These are phyloP conservation scores for Boletus subparvulus DNA, from an alignment of 768 basidiomycete species.

Conservation along the genomic window DNA sequence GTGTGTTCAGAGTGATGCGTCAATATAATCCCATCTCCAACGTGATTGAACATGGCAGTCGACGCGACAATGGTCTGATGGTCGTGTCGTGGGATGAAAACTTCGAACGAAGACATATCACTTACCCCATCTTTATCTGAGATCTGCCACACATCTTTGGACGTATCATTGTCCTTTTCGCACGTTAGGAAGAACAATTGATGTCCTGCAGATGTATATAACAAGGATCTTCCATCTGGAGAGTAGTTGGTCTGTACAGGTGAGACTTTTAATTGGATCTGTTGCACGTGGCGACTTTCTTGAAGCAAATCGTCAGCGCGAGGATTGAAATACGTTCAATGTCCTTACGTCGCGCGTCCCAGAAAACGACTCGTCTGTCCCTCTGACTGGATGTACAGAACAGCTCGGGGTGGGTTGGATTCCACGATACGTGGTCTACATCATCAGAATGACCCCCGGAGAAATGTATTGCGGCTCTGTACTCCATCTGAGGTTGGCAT, in stretches of 20 bases:
- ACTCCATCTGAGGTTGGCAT: slow-evolving; percentile 56
- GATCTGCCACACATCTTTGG: slow-evolving; percentile 51
- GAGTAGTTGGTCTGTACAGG: slow-evolving; percentile 70
- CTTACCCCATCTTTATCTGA: slow-evolving; percentile 33
- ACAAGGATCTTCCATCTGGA: slow-evolving; percentile 65
- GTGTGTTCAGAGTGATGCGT: slow-evolving; percentile 64
- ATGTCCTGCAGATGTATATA: slow-evolving; percentile 62
- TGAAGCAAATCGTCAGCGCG: slow-evolving; percentile 13
- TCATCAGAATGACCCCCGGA: slow-evolving; percentile 75
- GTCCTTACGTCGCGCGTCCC: slow-evolving; percentile 77
- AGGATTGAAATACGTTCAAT: background rate
- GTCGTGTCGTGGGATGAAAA: background rate
- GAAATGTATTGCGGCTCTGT: slow-evolving; percentile 61
- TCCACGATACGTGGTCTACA: slow-evolving; percentile 83
- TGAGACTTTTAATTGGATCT: slow-evolving; percentile 53
- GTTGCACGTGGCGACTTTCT: slow-evolving; percentile 74
- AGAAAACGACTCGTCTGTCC: slow-evolving; percentile 74
- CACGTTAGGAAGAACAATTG: slow-evolving; percentile 61
- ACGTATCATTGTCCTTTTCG: slow-evolving; percentile 51
- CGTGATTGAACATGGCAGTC: slow-evolving; percentile 73
- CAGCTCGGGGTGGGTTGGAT: slow-evolving; percentile 79
- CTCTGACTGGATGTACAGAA: slow-evolving; percentile 80
- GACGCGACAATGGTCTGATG: slow-evolving; percentile 51
- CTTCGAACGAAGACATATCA: background rate
- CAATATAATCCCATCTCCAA: slow-evolving; percentile 68